Conservation (phyloP, 768 basidiomycete genomes). For the Daedaleopsis sinensis region DNA sequence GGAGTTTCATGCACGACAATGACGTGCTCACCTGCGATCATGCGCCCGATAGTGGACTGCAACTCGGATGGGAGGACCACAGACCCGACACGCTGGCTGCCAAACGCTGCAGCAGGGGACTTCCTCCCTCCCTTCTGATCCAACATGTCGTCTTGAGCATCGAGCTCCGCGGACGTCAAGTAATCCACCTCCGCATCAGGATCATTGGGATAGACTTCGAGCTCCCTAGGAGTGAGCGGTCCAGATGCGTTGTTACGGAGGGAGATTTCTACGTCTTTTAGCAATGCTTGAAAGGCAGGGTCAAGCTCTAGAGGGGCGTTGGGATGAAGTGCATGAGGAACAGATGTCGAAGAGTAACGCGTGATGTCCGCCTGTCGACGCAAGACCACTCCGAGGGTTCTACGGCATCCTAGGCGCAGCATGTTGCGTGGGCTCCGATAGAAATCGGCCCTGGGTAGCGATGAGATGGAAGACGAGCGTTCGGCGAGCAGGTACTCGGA, state of each 20-base stretch:
- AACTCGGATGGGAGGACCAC: slow-evolving; percentile 77
- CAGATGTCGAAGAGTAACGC: slow-evolving; percentile 37
- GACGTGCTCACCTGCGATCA: slow-evolving; percentile 62
- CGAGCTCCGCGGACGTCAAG: slow-evolving; percentile 33
- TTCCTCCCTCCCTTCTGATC: slow-evolving; percentile 50
- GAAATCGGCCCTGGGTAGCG: too few relatives aligned
- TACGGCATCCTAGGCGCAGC: slow-evolving; percentile 21
- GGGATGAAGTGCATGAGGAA: slow-evolving; percentile 41
- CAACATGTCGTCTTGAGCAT: slow-evolving; percentile 34
- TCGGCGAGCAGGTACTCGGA: too few relatives aligned
- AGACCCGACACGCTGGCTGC: slow-evolving; percentile 70
- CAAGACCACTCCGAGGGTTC: slow-evolving; percentile 10
- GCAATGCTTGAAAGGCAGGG: slow-evolving; percentile 60
- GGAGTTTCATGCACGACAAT: background rate
- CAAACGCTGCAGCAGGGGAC: slow-evolving; percentile 83
- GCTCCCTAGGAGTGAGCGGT: slow-evolving; percentile 44
- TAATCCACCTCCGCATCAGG: slow-evolving; percentile 27
- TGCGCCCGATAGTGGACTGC: slow-evolving; percentile 58
- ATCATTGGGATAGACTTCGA: slow-evolving; percentile 52
- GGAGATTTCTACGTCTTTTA: slow-evolving; percentile 72
- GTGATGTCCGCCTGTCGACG: slow-evolving; percentile 16
- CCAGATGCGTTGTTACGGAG: slow-evolving; percentile 32
- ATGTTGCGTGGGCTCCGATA: slow-evolving; percentile 3
- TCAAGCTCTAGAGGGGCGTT: slow-evolving; percentile 68
- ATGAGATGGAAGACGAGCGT: too few relatives aligned